phyloP scores from a whole-genome alignment of 2,329 filamentous ascomycete species.

The Hymenoscyphus fructigenus region DNA sequence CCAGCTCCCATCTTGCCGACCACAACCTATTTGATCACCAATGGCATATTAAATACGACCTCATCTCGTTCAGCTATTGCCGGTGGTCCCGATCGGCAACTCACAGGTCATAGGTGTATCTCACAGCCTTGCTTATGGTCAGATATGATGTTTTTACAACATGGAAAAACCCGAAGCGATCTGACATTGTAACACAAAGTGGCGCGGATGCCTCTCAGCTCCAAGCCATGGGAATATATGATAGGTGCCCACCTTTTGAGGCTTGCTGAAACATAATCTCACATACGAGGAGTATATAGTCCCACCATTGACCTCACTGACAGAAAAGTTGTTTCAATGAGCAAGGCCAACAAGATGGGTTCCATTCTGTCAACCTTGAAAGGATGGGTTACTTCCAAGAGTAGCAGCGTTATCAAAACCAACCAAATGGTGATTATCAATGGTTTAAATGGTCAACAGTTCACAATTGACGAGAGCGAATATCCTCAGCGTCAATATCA shows the following conservation, averaged over 20 bases:
- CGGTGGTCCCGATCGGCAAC: not conserved
- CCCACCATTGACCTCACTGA: not conserved
- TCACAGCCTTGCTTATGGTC: constrained; percentile 5
- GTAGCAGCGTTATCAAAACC: not conserved
- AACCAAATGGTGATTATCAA: constrained; percentile 7
- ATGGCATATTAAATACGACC: not conserved
- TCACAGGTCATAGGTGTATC: not conserved
- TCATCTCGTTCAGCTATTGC: not conserved
- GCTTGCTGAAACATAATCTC: constrained; percentile 1
- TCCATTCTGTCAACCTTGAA: constrained; percentile 5
- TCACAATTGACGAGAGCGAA: not conserved
- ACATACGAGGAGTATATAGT: not conserved
- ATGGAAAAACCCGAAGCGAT: not conserved
- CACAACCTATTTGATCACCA: not conserved
- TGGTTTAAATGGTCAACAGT: constrained; percentile 4
- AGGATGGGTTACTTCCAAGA: constrained; percentile 4
- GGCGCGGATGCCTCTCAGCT: constrained; percentile 2
- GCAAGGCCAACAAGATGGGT: not conserved
- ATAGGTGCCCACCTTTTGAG: not conserved
- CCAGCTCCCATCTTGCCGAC: not conserved
- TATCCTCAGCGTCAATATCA: constrained; percentile 40
- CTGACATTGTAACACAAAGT: constrained; percentile 7
- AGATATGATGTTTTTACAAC: not conserved
- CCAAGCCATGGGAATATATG: constrained; percentile 4
- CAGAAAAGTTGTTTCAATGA: not conserved